Evolutionary conservation across 2,329 filamentous ascomycete genomes (phyloP).

Genomic region (Botrytis medusae): DNA sequence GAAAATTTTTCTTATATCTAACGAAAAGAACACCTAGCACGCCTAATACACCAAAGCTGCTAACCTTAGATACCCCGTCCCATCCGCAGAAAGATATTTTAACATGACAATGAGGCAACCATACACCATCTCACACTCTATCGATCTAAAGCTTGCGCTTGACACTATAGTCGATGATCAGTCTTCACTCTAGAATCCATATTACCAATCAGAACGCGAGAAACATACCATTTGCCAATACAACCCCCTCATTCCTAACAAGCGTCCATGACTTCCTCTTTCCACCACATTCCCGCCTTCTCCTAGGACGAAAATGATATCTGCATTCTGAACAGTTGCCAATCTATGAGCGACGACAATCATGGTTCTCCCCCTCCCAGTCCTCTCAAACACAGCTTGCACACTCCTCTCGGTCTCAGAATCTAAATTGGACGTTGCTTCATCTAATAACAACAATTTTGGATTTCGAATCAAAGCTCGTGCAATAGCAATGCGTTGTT

Average conservation of each 20-base stretch:
- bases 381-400: constrained; percentile 66
- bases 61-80: neutral
- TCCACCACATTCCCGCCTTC: constrained; percentile 36
- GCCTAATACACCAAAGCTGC: neutral
- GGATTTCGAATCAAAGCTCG: constrained; percentile 54
- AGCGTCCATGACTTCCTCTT: constrained; percentile 31
- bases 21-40: neutral
- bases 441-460: constrained; percentile 55
- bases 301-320: constrained; percentile 37
- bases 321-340: constrained; percentile 72
- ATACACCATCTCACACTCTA: neutral
- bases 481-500: constrained; percentile 56
- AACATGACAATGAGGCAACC: neutral
- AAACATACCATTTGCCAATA: constrained; percentile 38
- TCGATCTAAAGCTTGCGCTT: constrained; percentile 26
- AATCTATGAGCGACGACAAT: constrained; percentile 77
- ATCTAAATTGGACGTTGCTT: constrained; percentile 58
- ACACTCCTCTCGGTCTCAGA: constrained; percentile 57
- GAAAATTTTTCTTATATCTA: neutral
- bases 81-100: neutral
- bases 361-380: constrained; percentile 65
- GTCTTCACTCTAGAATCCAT: neutral
- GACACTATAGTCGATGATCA: constrained; percentile 25
- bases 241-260: constrained; percentile 32
- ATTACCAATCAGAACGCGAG: neutral